These are phyloP conservation scores for Trichoderma guizhouense DNA, from an alignment of 2,329 filamentous ascomycete species.

Conservation along the genomic window DNA sequence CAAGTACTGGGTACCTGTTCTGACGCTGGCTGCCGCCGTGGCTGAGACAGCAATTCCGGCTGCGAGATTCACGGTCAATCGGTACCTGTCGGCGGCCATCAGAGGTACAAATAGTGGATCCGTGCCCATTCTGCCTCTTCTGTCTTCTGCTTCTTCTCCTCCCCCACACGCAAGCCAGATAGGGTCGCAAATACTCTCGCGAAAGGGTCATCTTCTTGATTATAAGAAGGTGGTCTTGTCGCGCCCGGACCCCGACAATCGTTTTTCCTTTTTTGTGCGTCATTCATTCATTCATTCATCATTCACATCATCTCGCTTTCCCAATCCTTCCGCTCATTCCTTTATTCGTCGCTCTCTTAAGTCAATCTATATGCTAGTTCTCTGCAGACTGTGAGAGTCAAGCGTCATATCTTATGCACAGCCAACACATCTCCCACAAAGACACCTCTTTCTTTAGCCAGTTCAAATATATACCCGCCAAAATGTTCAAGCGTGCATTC, in stretches of 20 bases:
- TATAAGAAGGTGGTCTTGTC: slow-evolving; percentile 46
- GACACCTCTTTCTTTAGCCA: slow-evolving; percentile 28
- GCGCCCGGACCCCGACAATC: slow-evolving; percentile 54
- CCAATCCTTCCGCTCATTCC: slow-evolving; percentile 45
- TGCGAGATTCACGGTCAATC: slow-evolving; percentile 11
- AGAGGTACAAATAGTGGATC: slow-evolving; percentile 24
- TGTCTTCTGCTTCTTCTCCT: slow-evolving; percentile 41
- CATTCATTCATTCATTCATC: slow-evolving; percentile 25
- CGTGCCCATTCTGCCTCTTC: slow-evolving; percentile 30
- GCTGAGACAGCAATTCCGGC: slow-evolving; percentile 17
- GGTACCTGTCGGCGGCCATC: not conserved
- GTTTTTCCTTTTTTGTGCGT: slow-evolving; percentile 32
- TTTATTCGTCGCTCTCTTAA: slow-evolving; percentile 47
- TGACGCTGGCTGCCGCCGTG: not conserved
- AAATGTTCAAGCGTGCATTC: slow-evolving; percentile 93
- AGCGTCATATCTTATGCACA: not conserved
- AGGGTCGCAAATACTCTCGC: slow-evolving; percentile 56
- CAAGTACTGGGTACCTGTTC: slow-evolving; percentile 14
- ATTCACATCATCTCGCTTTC: not conserved
- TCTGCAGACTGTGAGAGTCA: not conserved
- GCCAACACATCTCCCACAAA: not conserved
- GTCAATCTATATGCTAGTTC: not conserved
- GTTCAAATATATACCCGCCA: slow-evolving; percentile 24
- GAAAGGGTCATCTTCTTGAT: slow-evolving; percentile 48
- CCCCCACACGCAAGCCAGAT: slow-evolving; percentile 50